Evolutionary conservation across 2,329 filamentous ascomycete genomes (phyloP).

Genomic region (Claviceps sp.): DNA sequence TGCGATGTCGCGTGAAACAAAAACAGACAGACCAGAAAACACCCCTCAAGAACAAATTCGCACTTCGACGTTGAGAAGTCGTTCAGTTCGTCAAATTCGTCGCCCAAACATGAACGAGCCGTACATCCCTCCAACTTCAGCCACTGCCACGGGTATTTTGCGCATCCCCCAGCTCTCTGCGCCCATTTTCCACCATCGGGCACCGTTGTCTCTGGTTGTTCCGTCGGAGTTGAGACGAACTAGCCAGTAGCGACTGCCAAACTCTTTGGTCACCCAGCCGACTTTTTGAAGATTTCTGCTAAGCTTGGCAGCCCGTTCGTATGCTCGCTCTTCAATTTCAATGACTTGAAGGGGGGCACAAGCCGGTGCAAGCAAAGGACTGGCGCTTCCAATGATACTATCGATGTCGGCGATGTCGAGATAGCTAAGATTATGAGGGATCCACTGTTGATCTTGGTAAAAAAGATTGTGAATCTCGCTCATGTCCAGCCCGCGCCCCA

Average conservation of each 20-base stretch:
- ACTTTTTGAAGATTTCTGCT: slow-evolving; percentile 43
- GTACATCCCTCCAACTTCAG: slow-evolving; percentile 90
- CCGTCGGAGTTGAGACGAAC: slow-evolving; percentile 38
- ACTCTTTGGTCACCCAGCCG: slow-evolving; percentile 61
- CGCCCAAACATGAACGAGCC: slow-evolving; percentile 56
- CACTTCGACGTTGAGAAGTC: not conserved
- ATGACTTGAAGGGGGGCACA: slow-evolving; percentile 62
- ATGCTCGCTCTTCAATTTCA: slow-evolving; percentile 58
- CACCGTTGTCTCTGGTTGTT: slow-evolving; percentile 25
- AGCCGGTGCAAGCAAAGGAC: slow-evolving; percentile 43
- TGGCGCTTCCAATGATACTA: slow-evolving; percentile 43
- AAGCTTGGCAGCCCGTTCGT: slow-evolving; percentile 49
- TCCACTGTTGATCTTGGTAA: slow-evolving; percentile 30
- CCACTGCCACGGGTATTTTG: slow-evolving; percentile 80
- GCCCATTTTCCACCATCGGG: slow-evolving; percentile 72
- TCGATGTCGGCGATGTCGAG: slow-evolving; percentile 57
- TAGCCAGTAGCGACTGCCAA: slow-evolving; percentile 52
- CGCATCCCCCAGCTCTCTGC: slow-evolving; percentile 75
- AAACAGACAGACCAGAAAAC: not conserved
- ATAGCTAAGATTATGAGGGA: slow-evolving; percentile 53
- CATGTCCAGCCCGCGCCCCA: slow-evolving; percentile 55
- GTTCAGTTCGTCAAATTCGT: slow-evolving; percentile 29
- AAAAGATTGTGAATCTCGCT: slow-evolving; percentile 55
- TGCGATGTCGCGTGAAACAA: not conserved
- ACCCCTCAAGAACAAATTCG: not conserved